Evolutionary conservation across 2,329 filamentous ascomycete genomes (phyloP), one percentile per base, ranked within the genome.

Genomic region (Berkeleyomyces rouxiae): DNA sequence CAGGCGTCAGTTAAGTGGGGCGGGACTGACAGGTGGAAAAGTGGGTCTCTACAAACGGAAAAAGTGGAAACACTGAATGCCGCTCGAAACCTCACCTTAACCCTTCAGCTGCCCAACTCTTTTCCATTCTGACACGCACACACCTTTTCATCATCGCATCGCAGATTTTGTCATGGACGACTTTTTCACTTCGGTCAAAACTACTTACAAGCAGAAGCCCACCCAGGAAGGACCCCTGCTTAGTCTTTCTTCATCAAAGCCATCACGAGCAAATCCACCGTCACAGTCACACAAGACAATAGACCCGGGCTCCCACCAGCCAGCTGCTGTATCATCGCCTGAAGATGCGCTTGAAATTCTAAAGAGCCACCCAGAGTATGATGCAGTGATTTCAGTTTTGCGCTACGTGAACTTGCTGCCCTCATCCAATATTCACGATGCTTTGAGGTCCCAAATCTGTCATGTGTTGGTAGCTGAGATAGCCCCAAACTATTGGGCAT

Each of bases 401-500:
- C 70, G 71, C 10, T 84, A 79, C 66, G 73, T 89, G 10, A 51
- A 61, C 23, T 33, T n/a, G 10, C 39, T 39, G 3, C 42, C 40
- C 4, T 13, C 36, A 31, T 5, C 31, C 23, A 16, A 33, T 37
- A 23, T 61, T 11, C 44, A 61, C 37, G 46, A 59, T 36, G 44
- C 53, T 7, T 10, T 59, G 13, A 49, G 13, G 11, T 61, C 61
- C 0, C 87, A 90, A 68, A 82, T 96, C 40, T 77, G 92, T 61
- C 85, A 90, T 69, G 75, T 82, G 2, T 74, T 99, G 43, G 83
- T 95, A 64, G 84, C 81, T 13, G 82, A 84, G 40, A 90, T 87
- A 36, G 76, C 90, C 6, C 87, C 88, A 1, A 88, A 91, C 70
- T 95, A 92, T 72, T 97, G 93, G 92, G 70, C 77, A 2, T 69